Evolutionary conservation across 225 moss, liverwort and hornwort species (phyloP), one percentile per base, ranked within the genome.

Genomic region (Straminergon stramineum): DNA sequence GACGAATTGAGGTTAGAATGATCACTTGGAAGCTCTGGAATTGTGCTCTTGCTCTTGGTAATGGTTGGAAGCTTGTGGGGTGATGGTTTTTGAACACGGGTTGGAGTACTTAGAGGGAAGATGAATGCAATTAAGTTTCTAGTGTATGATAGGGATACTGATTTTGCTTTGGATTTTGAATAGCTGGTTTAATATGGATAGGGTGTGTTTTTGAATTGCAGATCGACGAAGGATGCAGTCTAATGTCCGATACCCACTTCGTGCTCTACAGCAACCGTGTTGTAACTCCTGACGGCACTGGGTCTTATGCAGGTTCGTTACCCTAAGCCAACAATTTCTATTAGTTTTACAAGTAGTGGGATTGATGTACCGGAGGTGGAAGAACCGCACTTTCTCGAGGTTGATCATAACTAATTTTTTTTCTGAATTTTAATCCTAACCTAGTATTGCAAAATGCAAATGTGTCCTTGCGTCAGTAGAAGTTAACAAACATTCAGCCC

Each of bases 261-360:
- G 87, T 99, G 63, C 88, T 99, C 15, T 97, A 97, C 91, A 99
- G 97, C 95, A 97, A 96, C 92, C 99, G 97, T 48, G 99, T 99
- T 19, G 97, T 97, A 19, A 97, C 96, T 71, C 97, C 97, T 30
- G 86, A 89, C 35, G 99, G 97, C 26, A 94, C 95, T 84, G 95
- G 95, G 19, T 83, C 97, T 64, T 95, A 96, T 32, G 95, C 97
- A 96, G 97, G 99, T 82, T 84, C 37, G 30, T 69, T 68, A 73
- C 43, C 82, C 56, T 70, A 60, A 32, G 17, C 57, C 56, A 85
- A 58, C 58, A 41, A 26, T 41, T 51, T 37, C 5, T 10, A 53
- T 19, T 69, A 18, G 28, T 9, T 53, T 9, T n/a, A 28, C n/a
- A 67, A 68, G 53, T 13, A 68, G 30, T 69, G 32, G 39, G 69